phyloP scores from a whole-genome alignment of 176 grass and related monocot genomes.

The Paspalum vaginatum region DNA sequence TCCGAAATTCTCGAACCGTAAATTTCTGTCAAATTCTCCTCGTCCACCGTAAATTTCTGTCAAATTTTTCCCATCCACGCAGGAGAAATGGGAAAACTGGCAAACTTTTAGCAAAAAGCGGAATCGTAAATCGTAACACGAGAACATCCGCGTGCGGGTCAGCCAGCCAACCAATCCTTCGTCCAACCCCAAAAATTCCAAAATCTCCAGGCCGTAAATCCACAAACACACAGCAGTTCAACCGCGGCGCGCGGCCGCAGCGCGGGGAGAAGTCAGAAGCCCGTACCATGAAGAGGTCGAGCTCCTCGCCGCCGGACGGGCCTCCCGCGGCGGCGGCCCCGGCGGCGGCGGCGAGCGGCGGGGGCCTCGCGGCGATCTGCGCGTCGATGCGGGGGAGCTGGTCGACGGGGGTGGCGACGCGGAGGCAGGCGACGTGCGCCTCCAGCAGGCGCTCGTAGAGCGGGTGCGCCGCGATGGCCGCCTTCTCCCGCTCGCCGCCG shows the following conservation, averaged over 20 bases:
- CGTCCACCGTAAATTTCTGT: too few species aligned
- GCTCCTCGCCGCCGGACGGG: conserved; percentile 67
- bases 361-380: conserved; percentile 72
- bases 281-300: conserved; percentile 98
- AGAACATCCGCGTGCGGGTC: background rate
- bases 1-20: background rate
- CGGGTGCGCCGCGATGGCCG: conserved; percentile 82
- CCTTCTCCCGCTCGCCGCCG: conserved; percentile 68
- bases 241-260: background rate
- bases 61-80: background rate
- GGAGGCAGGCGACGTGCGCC: conserved; percentile 90
- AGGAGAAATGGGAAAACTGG: background rate
- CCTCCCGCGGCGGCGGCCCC: conserved; percentile 34
- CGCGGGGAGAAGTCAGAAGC: background rate
- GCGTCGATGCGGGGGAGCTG: conserved; percentile 92
- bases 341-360: conserved; percentile 60
- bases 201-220: background rate
- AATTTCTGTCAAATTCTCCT: too few species aligned
- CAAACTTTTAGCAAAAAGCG: background rate
- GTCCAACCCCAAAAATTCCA: background rate
- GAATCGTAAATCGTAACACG: background rate
- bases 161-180: too few species aligned
- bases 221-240: background rate
- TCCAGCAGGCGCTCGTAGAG: conserved; percentile 88
- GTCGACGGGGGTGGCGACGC: conserved; percentile 95